phyloP scores from a whole-genome alignment of 345 rosid genomes.

The Cardamine chenopodiifolia region DNA sequence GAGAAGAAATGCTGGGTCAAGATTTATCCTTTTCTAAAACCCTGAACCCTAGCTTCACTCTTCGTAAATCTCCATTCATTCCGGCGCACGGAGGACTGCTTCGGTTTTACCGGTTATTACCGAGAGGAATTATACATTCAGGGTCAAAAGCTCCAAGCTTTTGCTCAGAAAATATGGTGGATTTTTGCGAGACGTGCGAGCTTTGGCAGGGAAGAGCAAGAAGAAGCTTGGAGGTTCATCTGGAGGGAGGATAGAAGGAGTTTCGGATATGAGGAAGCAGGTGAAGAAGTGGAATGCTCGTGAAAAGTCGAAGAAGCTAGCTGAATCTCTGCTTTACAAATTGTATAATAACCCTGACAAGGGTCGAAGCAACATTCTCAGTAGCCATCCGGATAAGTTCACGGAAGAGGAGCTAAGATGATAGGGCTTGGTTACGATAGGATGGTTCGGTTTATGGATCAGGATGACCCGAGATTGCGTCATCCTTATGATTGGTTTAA shows the following conservation, averaged over 20 bases:
- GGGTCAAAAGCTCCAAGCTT: conserved; percentile 29
- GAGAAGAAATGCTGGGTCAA: conserved; percentile 47
- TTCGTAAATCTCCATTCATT: conserved; percentile 38
- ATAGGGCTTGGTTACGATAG: conserved; percentile 92
- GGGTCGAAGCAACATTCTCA: conserved; percentile 46
- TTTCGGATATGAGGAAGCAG: conserved; percentile 51
- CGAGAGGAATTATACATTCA: conserved; percentile 13
- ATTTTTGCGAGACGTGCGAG: conserved; percentile 52
- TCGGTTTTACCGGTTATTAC: conserved; percentile 22
- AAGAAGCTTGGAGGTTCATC: conserved; percentile 66
- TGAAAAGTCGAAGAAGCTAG: conserved; percentile 48
- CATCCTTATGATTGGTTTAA: conserved; percentile 93
- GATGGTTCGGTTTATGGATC: conserved; percentile 88
- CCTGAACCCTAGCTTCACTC: conserved; percentile 57
- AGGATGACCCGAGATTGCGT: conserved; percentile 80
- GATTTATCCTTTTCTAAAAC: conserved; percentile 70
- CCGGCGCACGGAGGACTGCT: conserved; percentile 24
- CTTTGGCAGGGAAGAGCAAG: conserved; percentile 87
- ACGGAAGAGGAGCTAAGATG: conserved; percentile 75
- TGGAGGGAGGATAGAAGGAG: conserved; percentile 64
- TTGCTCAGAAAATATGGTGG: conserved; percentile 39
- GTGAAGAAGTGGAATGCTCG: conserved; percentile 55
- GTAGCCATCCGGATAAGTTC: conserved; percentile 74
- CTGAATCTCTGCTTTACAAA: conserved; percentile 69
- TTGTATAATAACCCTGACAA: conserved; percentile 58